These are phyloP conservation scores for Achaetomium macrosporum DNA, from an alignment of 2,329 filamentous ascomycete genomes.

Conservation along the genomic window DNA sequence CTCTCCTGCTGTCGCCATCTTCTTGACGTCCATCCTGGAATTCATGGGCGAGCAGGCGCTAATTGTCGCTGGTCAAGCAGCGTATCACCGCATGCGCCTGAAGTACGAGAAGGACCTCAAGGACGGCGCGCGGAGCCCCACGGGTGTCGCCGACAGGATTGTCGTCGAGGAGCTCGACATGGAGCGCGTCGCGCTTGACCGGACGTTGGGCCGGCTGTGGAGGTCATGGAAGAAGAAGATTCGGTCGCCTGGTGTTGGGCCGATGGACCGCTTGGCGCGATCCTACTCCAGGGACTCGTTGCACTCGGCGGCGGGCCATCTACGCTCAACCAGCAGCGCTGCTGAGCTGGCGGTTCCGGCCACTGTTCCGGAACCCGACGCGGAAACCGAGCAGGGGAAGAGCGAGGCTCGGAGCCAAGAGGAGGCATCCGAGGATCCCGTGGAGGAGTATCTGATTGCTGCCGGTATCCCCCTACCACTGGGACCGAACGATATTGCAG, in stretches of 20 bases:
- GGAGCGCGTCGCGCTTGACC: conserved; percentile 85
- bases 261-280: conserved; percentile 35
- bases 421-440: conserved; percentile 13
- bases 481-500: conserved; percentile 61
- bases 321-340: conserved; percentile 35
- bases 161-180: conserved; percentile 88
- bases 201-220: conserved; percentile 85
- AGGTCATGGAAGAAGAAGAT: conserved; percentile 89
- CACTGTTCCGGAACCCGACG: conserved; percentile 33
- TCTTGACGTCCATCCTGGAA: conserved; percentile 89
- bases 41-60: conserved; percentile 89
- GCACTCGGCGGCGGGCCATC: conserved; percentile 28
- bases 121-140: conserved; percentile 41
- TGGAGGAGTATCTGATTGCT: conserved; percentile 42
- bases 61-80: conserved; percentile 78
- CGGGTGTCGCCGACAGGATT: conserved; percentile 56
- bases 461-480: conserved; percentile 64
- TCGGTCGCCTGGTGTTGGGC: conserved; percentile 48
- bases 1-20: conserved; percentile 89
- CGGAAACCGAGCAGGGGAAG: conserved; percentile 11
- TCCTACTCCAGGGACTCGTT: conserved; percentile 46
- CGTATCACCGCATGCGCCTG: conserved; percentile 60
- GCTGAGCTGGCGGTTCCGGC: conserved; percentile 34
- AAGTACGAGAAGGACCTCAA: conserved; percentile 55
- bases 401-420: conserved; percentile 9